Percentiles rank a stretch among this genome's conserved stretches.
These are phyloP conservation scores for Talaromyces adpressus DNA, from an alignment of 495 filamentous ascomycete species.

Conservation along the genomic window DNA sequence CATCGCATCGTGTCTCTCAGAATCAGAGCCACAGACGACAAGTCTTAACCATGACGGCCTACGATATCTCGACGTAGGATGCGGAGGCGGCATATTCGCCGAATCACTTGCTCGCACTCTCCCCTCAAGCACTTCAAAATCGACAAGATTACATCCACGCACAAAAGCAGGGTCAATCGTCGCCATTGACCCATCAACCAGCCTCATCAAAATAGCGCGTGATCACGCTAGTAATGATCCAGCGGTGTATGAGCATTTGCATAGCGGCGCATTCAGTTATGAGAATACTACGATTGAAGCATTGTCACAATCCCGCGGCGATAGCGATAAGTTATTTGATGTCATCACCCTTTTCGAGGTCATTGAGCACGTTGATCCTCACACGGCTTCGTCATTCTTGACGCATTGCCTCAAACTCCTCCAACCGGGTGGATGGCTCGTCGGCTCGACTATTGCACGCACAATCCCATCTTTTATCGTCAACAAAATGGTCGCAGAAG, in stretches of 20 bases:
- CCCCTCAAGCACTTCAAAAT: constrained; percentile 9
- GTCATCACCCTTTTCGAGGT: constrained; percentile 89
- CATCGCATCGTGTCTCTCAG: constrained; percentile 62
- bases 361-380: constrained; percentile 70
- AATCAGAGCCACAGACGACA: constrained; percentile 16
- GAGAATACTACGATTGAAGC: constrained; percentile 64
- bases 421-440: constrained; percentile 85
- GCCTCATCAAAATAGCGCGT: constrained; percentile 73
- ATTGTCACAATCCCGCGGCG: constrained; percentile 25
- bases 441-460: constrained; percentile 84
- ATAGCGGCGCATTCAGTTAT: constrained; percentile 57
- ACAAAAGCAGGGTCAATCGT: constrained; percentile 60
- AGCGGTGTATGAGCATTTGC: constrained; percentile 35
- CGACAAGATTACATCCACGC: constrained; percentile 40
- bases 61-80: constrained; percentile 85
- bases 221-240: constrained; percentile 67
- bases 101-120: constrained; percentile 77
- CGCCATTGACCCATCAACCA: constrained; percentile 75
- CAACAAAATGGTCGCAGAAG: constrained; percentile 89
- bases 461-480: constrained; percentile 82
- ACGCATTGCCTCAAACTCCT: constrained; percentile 61
- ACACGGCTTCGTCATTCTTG: constrained; percentile 62
- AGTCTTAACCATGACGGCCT: constrained; percentile 22
- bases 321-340: constrained; percentile 40
- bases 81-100: constrained; percentile 93